These are phyloP conservation scores for Knoxia roxburghii DNA, from an alignment of 257 asterid species.

Conservation along the genomic window DNA sequence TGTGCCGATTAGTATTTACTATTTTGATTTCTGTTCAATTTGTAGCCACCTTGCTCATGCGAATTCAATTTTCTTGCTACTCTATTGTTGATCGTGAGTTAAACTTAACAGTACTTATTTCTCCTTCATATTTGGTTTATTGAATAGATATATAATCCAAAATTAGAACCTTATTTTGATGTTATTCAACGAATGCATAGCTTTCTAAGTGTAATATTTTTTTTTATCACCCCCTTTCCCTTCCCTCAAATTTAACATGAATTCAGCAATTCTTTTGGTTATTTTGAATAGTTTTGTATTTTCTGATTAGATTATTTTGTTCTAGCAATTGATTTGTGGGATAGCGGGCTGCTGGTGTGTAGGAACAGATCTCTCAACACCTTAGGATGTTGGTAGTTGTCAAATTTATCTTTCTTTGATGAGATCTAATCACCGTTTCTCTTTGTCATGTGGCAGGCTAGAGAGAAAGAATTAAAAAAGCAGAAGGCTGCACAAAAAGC, in stretches of 20 bases:
- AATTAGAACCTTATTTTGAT: neutral
- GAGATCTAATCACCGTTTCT: neutral
- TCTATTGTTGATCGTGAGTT: no score
- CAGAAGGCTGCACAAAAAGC: conserved; percentile 86
- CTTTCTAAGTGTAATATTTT: neutral
- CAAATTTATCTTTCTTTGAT: neutral
- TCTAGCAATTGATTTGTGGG: neutral
- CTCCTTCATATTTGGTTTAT: no score
- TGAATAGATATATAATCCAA: neutral
- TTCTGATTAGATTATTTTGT: no score
- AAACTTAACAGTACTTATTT: no score
- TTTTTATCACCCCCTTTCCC: no score
- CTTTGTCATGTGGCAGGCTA: conserved; percentile 47
- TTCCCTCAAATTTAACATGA: no score
- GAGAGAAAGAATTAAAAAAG: conserved; percentile 83
- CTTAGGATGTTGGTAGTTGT: neutral
- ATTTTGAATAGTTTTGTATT: neutral
- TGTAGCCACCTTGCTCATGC: neutral
- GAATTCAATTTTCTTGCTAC: neutral
- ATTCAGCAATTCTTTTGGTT: neutral
- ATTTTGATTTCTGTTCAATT: neutral
- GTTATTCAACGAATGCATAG: neutral
- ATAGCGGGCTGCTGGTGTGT: neutral
- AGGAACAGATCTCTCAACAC: neutral
- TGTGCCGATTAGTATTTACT: neutral